Percentiles rank a stretch among this genome's conserved stretches.
These are phyloP conservation scores for Amaranthus hypochondriacus DNA, from an alignment of 148 eudicot species.

Conservation along the genomic window DNA sequence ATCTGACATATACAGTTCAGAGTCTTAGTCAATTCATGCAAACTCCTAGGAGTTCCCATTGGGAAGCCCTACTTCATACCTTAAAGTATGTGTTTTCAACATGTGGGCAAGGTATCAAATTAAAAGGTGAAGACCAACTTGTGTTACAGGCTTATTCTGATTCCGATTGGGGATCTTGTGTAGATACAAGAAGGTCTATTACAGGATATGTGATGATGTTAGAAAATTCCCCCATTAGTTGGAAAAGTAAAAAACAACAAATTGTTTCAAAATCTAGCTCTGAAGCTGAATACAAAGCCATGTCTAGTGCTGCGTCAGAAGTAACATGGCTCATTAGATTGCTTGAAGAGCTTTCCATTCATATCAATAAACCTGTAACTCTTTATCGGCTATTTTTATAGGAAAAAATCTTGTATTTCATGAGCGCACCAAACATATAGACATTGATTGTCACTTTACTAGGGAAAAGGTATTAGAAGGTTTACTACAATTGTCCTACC, in stretches of 20 bases:
- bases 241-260: background rate
- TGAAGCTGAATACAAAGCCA: background rate
- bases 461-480: no score
- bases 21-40: background rate
- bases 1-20: background rate
- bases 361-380: no score
- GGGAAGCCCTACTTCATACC: background rate
- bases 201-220: background rate
- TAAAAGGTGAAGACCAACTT: background rate
- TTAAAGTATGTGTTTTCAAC: background rate
- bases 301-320: background rate
- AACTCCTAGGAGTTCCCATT: background rate
- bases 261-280: no score
- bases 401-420: no score
- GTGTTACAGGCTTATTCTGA: background rate
- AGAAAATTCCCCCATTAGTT: background rate
- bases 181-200: background rate
- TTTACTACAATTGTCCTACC: no score
- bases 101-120: background rate
- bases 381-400: no score
- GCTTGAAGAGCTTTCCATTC: background rate
- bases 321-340: background rate
- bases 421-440: no score
- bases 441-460: no score
- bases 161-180: background rate